phyloP scores from a whole-genome alignment of 257 asterid genomes.

The Misopates orontium region DNA sequence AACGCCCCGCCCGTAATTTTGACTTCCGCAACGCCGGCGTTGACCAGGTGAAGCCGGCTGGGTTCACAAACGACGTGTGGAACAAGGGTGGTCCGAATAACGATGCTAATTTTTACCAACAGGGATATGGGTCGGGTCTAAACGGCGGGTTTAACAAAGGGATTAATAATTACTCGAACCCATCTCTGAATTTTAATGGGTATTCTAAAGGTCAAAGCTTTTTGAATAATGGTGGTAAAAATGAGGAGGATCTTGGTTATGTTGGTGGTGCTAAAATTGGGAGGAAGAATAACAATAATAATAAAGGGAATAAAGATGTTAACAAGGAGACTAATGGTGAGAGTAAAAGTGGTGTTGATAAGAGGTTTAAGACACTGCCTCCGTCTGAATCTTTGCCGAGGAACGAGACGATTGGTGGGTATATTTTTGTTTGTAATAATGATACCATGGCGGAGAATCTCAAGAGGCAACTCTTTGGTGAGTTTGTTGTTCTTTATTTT shows the following conservation, averaged over 20 bases:
- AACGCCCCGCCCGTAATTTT: too few species aligned
- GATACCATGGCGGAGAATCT: constrained; percentile 98
- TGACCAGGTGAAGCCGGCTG: constrained; percentile 32
- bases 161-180: constrained; percentile 50
- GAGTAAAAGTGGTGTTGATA: constrained; percentile 56
- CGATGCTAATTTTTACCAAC: constrained; percentile 26
- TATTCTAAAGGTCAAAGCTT: constrained; percentile 48
- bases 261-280: constrained; percentile 45
- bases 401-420: constrained; percentile 91
- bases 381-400: constrained; percentile 92
- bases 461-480: constrained; percentile 92
- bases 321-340: constrained; percentile 35
- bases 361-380: constrained; percentile 95
- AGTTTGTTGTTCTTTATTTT: neutral
- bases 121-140: constrained; percentile 55
- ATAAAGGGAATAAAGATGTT: constrained; percentile 47
- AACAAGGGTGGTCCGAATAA: constrained; percentile 32
- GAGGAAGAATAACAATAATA: constrained; percentile 66
- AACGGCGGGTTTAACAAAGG: constrained; percentile 96
- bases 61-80: constrained; percentile 54
- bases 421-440: constrained; percentile 93
- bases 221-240: constrained; percentile 45
- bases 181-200: constrained; percentile 41
- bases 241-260: constrained; percentile 43
- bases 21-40: constrained; percentile 75